These are phyloP conservation scores for Paramecium pentaurelia DNA, from an alignment of 73 alveolate genomes.

Conservation along the genomic window DNA sequence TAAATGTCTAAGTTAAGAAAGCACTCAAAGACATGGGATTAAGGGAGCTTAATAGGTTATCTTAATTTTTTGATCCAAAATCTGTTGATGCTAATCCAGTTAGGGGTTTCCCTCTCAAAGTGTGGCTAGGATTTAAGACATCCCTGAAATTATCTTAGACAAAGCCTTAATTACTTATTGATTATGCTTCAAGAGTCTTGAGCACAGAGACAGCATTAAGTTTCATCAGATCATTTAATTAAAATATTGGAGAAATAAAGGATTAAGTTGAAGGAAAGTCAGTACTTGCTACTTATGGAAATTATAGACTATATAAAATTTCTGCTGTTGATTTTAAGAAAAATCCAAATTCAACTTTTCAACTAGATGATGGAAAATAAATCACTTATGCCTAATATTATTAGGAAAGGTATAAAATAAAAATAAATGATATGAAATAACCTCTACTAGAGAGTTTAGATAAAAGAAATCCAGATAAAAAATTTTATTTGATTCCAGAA, in stretches of 20 bases:
- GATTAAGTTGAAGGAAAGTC: conserved; percentile 65
- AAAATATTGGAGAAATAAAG: neutral
- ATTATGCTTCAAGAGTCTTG: conserved; percentile 42
- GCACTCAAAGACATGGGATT: neutral
- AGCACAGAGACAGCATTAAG: conserved; percentile 46
- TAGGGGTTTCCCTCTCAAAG: neutral
- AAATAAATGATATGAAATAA: conserved; percentile 68
- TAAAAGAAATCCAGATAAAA: conserved; percentile 63
- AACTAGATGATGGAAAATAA: conserved; percentile 27
- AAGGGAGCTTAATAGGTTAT: neutral
- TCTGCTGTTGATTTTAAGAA: conserved; percentile 72
- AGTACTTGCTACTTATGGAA: conserved; percentile 76
- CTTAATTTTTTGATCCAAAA: neutral
- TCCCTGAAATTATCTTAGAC: neutral
- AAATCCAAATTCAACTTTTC: conserved; percentile 78
- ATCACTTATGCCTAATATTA: conserved; percentile 79
- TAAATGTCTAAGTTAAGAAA: neutral
- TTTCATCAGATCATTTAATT: neutral
- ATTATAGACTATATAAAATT: conserved; percentile 73
- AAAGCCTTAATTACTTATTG: neutral
- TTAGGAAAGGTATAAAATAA: conserved; percentile 74
- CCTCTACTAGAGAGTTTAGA: conserved; percentile 68
- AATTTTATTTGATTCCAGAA: conserved; percentile 86
- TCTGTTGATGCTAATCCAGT: neutral
- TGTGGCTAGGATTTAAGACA: neutral